These are phyloP conservation scores for Gossypium lobatum DNA, from an alignment of 441 rosid genomes.

Conservation along the genomic window DNA sequence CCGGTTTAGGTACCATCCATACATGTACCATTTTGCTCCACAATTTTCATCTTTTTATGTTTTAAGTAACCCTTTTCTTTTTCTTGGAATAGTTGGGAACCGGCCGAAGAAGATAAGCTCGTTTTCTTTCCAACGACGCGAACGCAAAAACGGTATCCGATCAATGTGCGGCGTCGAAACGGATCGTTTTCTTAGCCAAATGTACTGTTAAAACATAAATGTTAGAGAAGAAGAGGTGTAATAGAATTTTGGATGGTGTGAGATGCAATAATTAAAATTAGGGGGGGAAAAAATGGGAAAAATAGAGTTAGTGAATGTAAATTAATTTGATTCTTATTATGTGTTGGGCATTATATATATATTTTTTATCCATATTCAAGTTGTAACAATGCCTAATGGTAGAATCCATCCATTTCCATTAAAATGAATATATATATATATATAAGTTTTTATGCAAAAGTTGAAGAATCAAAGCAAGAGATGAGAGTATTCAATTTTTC, in stretches of 20 bases:
- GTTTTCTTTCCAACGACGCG: slow-evolving; percentile 91
- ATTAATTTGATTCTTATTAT: slow-evolving; percentile 14
- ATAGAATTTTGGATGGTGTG: slow-evolving; percentile 9
- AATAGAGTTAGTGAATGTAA: slow-evolving; percentile 20
- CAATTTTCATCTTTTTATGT: background rate
- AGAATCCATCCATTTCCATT: background rate
- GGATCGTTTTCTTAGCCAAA: background rate
- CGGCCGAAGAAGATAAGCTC: slow-evolving; percentile 78
- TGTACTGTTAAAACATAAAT: background rate
- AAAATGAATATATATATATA: background rate
- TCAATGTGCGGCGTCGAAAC: slow-evolving; percentile 47
- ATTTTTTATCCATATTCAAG: background rate
- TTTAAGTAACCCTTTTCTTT: slow-evolving; percentile 1
- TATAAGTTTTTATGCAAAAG: too few species aligned
- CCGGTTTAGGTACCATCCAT: slow-evolving; percentile 55
- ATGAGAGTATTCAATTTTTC: background rate
- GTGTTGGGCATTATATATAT: background rate
- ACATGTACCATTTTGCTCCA: background rate
- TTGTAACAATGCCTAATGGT: slow-evolving; percentile 11
- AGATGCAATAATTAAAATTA: slow-evolving; percentile 13
- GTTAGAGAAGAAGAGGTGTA: slow-evolving; percentile 13
- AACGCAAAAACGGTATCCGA: slow-evolving; percentile 86
- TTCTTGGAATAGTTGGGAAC: slow-evolving; percentile 60
- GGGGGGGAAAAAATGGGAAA: background rate
- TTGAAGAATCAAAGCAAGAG: background rate